Percentiles rank a stretch among this genome's conserved stretches.
These are phyloP conservation scores for button mushroom (Agaricus bisporus) DNA, from an alignment of 768 basidiomycete species.

Conservation along the genomic window DNA sequence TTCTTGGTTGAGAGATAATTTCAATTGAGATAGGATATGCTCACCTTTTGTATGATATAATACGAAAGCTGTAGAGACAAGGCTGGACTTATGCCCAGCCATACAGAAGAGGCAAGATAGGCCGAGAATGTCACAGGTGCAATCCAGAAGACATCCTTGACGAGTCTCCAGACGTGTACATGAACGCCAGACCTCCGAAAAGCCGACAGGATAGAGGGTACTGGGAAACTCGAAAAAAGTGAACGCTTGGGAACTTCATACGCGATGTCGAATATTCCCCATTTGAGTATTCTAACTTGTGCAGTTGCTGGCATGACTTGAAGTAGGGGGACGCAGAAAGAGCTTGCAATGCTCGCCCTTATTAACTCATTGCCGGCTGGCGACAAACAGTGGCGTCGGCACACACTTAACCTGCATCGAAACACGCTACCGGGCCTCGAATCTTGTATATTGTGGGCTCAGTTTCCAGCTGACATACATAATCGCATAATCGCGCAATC, in stretches of 20 bases:
- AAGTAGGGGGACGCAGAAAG: not conserved
- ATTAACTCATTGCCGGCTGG: not conserved
- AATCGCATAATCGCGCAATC: too few species aligned
- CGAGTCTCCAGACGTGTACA: slow-evolving; percentile 12
- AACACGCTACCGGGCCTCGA: too few species aligned
- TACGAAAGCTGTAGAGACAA: slow-evolving; percentile 29
- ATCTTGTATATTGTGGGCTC: too few species aligned
- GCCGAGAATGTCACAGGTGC: slow-evolving; percentile 16
- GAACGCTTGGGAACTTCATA: slow-evolving; percentile 18
- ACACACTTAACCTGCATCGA: too few species aligned
- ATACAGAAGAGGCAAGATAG: slow-evolving; percentile 23
- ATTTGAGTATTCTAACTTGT: slow-evolving; percentile 18
- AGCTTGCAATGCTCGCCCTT: not conserved
- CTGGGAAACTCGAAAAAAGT: not conserved
- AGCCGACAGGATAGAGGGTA: not conserved
- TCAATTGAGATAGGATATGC: slow-evolving; percentile 1
- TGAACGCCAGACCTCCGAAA: not conserved
- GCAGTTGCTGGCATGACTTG: not conserved
- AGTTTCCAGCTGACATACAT: too few species aligned
- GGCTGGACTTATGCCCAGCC: slow-evolving; percentile 26
- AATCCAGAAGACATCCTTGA: slow-evolving; percentile 18
- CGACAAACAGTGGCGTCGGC: too few species aligned
- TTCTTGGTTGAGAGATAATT: not conserved
- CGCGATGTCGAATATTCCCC: slow-evolving; percentile 31
- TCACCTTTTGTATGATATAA: slow-evolving; percentile 25